These are phyloP conservation scores for Postia placenta DNA, from an alignment of 768 basidiomycete species.

Conservation along the genomic window DNA sequence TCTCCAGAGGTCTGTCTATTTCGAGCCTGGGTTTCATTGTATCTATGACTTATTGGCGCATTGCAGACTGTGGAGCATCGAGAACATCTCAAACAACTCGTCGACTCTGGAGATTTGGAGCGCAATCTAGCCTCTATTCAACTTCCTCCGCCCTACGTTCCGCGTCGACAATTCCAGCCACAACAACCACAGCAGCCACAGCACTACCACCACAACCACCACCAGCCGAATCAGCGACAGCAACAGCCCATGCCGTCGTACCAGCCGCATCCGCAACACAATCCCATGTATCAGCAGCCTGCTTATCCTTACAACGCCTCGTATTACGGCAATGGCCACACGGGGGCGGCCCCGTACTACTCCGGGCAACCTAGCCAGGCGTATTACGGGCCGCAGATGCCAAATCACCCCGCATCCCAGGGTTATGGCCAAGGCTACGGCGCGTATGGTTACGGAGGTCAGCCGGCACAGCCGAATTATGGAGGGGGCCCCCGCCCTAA, in stretches of 20 bases:
- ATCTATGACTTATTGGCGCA: neutral
- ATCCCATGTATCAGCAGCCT: neutral
- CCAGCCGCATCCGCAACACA: neutral
- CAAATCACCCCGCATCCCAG: neutral
- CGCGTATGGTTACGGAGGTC: neutral
- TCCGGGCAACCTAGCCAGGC: neutral
- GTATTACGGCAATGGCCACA: neutral
- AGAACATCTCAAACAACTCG: conserved; percentile 9
- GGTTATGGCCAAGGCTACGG: neutral
- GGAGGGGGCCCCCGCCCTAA: neutral
- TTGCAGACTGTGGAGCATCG: conserved; percentile 14
- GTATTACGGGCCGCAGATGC: neutral
- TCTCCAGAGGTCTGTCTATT: conserved; percentile 13
- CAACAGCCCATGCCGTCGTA: too few species aligned
- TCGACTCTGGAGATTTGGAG: conserved; percentile 14
- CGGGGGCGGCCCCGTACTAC: neutral
- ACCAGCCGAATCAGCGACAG: too few species aligned
- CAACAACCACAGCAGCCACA: too few species aligned
- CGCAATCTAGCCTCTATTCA: conserved; percentile 8
- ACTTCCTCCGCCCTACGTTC: neutral
- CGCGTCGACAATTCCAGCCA: neutral
- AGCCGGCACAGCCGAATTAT: neutral
- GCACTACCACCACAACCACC: too few species aligned
- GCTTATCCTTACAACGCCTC: neutral
- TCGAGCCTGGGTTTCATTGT: neutral